Conservation (phyloP, 2,329 filamentous ascomycete species). For the Lachnellula hyalina region DNA sequence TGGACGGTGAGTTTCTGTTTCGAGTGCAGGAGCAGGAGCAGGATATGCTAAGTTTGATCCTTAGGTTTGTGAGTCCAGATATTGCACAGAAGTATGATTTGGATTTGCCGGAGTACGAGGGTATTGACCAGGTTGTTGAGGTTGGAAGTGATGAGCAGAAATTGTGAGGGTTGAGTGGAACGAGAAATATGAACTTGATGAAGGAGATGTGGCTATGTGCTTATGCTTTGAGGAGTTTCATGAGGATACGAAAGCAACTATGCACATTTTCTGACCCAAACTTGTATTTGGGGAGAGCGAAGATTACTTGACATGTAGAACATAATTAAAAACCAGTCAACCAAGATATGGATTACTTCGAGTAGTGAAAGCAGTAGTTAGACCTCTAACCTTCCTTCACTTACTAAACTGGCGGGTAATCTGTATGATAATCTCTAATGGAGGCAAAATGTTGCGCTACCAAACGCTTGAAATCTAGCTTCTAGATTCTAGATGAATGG, state of each 20-base stretch:
- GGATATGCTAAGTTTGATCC: neutral
- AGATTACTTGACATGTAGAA: neutral
- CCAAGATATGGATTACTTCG: too few species aligned
- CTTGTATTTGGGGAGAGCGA: neutral
- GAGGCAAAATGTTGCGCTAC: too few species aligned
- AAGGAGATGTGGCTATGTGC: neutral
- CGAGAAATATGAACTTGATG: neutral
- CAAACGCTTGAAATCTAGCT: too few species aligned
- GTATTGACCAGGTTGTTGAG: slow-evolving; percentile 86
- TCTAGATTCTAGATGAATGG: too few species aligned
- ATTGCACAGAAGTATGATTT: slow-evolving; percentile 84
- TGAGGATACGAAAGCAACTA: neutral
- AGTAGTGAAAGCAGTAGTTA: too few species aligned
- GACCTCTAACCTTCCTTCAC: too few species aligned
- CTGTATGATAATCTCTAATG: too few species aligned
- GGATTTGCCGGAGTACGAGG: slow-evolving; percentile 76
- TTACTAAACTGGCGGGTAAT: too few species aligned
- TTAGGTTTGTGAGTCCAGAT: slow-evolving; percentile 69
- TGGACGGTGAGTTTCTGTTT: slow-evolving; percentile 52
- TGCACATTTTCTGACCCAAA: too few species aligned
- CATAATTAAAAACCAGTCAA: too few species aligned
- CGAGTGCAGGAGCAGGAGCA: slow-evolving; percentile 13
- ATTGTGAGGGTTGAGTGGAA: slow-evolving; percentile 36
- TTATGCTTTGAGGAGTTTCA: neutral
- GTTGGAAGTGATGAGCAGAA: slow-evolving; percentile 49